Base-by-base conservation (phyloP, 257 asterid species). In the Henckelia pumila region DNA sequence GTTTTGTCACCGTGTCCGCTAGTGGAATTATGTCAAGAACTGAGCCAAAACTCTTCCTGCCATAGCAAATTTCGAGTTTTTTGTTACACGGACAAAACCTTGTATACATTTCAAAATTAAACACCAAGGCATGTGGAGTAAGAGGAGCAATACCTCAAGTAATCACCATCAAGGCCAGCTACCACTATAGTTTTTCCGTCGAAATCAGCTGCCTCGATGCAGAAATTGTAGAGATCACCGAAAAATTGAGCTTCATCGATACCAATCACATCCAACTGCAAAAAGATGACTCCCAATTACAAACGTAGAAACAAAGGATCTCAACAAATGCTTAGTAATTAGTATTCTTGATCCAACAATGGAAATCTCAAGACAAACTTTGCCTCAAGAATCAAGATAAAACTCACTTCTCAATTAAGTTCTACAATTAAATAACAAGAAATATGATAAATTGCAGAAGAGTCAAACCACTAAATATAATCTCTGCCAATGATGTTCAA, bases 131-230 rank as follows among this genome's bases (percentile, higher is more conserved):
- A 14, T 14, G 19, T 44, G 7, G 19, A 44, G 7, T 44, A 13
- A 44, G 52, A 11, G 19, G 14, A 44, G 20, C 63, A 58, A 11
- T 65, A 85, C 97, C 97, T 92, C 56, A 81, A 69, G 79, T 85
- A 92, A 76, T 92, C 96, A 17, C 98, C 96, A 65, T 91, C 98
- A 23, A 91, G 95, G 65, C 97, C 97, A 68, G 97, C 97, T 73
- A 91, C 78, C 6, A 89, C 76, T 4, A 92, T 71, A 25, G 44
- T 87, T 77, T 89, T 89, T 10, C 92, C 92, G 69, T 92, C 95
- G 60, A 74, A 53, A 80, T 92, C 98, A 66, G 95, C 92, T 2
- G 87, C 96, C 64, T 82, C 80, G 19, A 79, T 75, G 83, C 95
- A 92, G 76, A 92, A 92, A 61, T 85, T 94, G 55, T 92, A 87